phyloP scores from a whole-genome alignment of 2,329 filamentous ascomycete species.

The Cordyceps farinosa region DNA sequence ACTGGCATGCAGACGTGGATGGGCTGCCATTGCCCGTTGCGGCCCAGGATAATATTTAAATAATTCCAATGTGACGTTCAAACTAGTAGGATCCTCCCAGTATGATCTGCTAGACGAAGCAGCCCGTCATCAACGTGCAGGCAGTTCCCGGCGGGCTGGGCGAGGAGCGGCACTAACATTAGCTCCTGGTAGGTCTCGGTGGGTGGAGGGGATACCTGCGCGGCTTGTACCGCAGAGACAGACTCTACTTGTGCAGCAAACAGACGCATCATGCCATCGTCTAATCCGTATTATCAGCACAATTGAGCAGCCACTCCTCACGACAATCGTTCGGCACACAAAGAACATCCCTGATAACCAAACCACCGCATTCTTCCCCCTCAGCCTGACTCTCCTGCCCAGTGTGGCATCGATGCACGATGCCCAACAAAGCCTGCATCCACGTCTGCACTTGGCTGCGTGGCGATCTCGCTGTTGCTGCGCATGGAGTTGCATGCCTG shows the following conservation, averaged over 20 bases:
- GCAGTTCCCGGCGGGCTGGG: not conserved
- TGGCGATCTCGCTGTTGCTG: conserved; percentile 13
- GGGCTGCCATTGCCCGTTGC: not conserved
- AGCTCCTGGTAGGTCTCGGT: not conserved
- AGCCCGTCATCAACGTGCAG: too few species aligned
- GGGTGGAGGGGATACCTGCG: not conserved
- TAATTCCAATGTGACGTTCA: too few species aligned
- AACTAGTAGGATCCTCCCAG: too few species aligned
- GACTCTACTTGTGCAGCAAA: not conserved
- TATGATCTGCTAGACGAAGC: too few species aligned
- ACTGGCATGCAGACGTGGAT: not conserved
- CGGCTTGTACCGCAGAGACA: not conserved
- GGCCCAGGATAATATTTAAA: not conserved
- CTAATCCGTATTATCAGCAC: not conserved
- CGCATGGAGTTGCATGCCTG: conserved; percentile 6
- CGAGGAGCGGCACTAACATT: not conserved
- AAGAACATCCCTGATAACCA: not conserved
- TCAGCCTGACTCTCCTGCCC: conserved; percentile 6
- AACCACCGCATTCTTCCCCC: not conserved
- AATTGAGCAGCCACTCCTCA: not conserved
- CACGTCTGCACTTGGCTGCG: not conserved
- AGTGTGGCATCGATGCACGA: conserved; percentile 14
- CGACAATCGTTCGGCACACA: not conserved
- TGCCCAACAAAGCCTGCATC: conserved; percentile 14
- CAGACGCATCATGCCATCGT: not conserved